Percentiles rank a stretch among this genome's conserved stretches.
Conservation (phyloP, 129 eudicot species). For the carrot (Daucus carota) region DNA sequence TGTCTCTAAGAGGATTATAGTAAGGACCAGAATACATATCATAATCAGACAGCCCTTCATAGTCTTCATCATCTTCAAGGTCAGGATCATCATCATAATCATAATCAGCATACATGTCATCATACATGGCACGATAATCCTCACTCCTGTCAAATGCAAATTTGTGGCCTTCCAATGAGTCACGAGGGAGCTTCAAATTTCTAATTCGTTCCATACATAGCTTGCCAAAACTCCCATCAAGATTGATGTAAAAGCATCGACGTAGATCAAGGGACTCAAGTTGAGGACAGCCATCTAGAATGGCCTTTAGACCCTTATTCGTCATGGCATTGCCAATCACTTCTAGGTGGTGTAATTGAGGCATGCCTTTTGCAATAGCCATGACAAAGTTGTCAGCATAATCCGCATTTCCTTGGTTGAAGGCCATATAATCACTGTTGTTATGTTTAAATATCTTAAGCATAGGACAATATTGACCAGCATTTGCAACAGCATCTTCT, state of each 20-base stretch:
- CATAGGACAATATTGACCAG: constrained; percentile 16
- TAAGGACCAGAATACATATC: constrained; percentile 7
- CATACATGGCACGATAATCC: neutral
- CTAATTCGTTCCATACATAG: constrained; percentile 18
- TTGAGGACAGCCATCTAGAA: constrained; percentile 20
- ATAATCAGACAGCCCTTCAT: constrained; percentile 12
- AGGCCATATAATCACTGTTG: neutral
- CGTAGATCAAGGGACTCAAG: constrained; percentile 32
- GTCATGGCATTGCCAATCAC: constrained; percentile 24
- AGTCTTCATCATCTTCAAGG: neutral
- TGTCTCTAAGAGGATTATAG: neutral
- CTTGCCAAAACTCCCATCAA: constrained; percentile 10
- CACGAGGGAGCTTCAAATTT: constrained; percentile 12
- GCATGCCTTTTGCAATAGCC: constrained; percentile 23
- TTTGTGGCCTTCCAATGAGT: neutral
- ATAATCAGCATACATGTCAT: neutral
- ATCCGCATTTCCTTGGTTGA: neutral
- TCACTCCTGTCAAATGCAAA: neutral
- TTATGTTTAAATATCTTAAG: constrained; percentile 26
- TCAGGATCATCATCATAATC: neutral
- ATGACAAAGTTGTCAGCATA: constrained; percentile 3
- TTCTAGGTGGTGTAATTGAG: constrained; percentile 17
- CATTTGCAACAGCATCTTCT: constrained; percentile 1
- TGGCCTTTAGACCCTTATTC: constrained; percentile 20
- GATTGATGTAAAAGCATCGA: constrained; percentile 19